phyloP scores from a whole-genome alignment of 2,329 filamentous ascomycete species.

The Pseudogymnoascus sp. region DNA sequence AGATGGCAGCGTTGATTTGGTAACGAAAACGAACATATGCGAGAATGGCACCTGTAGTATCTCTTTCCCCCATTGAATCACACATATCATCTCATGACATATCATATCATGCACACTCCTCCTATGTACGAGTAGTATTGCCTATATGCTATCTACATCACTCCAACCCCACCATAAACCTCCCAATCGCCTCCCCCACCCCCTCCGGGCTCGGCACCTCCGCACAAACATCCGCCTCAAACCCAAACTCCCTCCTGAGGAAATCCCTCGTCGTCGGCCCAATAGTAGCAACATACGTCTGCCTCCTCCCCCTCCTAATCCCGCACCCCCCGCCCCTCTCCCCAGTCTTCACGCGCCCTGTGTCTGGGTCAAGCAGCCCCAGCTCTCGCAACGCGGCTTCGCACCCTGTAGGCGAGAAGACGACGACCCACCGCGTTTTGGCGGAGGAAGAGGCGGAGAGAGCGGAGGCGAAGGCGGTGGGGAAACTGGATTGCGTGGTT shows the following conservation, averaged over 20 bases:
- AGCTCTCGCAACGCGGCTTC: conserved; percentile 51
- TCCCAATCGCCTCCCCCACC: conserved; percentile 57
- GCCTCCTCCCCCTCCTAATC: conserved; percentile 26
- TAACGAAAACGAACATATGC: conserved; percentile 3
- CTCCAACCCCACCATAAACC: conserved; percentile 16
- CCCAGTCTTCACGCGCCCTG: conserved; percentile 31
- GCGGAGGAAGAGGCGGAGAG: conserved; percentile 40
- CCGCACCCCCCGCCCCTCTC: conserved; percentile 11
- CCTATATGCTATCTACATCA: neutral
- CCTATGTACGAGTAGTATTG: neutral
- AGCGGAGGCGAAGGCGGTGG: conserved; percentile 50
- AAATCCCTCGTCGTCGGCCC: conserved; percentile 84
- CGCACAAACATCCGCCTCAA: conserved; percentile 72
- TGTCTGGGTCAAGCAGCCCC: conserved; percentile 42
- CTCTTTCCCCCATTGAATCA: neutral
- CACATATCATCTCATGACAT: neutral
- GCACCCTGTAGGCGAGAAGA: conserved; percentile 62
- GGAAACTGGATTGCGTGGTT: conserved; percentile 72
- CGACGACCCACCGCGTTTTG: conserved; percentile 60
- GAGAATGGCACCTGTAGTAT: neutral
- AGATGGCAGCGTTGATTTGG: neutral
- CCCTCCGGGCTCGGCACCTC: conserved; percentile 76
- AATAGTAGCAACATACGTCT: conserved; percentile 72
- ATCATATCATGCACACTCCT: neutral
- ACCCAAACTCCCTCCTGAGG: conserved; percentile 56